Base-by-base conservation (phyloP, 129 eudicot species). In the Flaveria ramosissima region DNA sequence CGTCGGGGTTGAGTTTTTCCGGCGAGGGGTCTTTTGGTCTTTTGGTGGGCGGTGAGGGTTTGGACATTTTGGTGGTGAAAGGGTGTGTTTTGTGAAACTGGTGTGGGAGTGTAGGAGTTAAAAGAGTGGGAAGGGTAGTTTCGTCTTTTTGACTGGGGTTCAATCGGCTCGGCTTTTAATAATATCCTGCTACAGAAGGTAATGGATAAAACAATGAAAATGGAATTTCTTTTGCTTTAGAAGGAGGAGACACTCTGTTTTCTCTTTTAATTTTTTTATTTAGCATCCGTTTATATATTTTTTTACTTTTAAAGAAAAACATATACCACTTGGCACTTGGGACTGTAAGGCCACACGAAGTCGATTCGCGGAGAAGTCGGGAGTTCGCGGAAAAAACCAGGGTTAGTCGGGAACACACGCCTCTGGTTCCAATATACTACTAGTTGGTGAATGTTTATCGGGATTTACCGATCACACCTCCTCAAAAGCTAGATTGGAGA, bases 1-100 rank as follows among this genome's bases (percentile, higher is more conserved):
- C 89, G 48, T 87, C 87, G 0, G 97, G 96, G 21, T 75, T 85
- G 0, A 91, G 80, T 9, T 86, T 78, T 46, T 81, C 78, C 75
- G 87, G 71, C 21, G 90, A 15, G 41, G 41, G 41, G 41, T 36
- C 41, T 6, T 36, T 36, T 13, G 76, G 10, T 39, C 63, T 79
- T 72, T 79, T 79, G 21, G 85, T 30, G 68, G 84, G 20, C 61
- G 86, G 48, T 27, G 80, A 24, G 1, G 87, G 23, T 76, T 81
- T 87, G 9, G 91, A 87, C 91, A 84, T 87, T 70, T 56, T 65
- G 53, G 16, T 36, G 17, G 51, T 47, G 47, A 47, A 78, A 70
- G 76, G 74, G 47, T 43, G 0, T 45, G 12, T 45, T 1, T 39
- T 57, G 55, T 39, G 62, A 21, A 50, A 61, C 7, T 24, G 70